Evolutionary conservation across 306 rosid genomes (phyloP), one percentile per base, ranked within the genome.

Genomic region (Ormosia emarginata): DNA sequence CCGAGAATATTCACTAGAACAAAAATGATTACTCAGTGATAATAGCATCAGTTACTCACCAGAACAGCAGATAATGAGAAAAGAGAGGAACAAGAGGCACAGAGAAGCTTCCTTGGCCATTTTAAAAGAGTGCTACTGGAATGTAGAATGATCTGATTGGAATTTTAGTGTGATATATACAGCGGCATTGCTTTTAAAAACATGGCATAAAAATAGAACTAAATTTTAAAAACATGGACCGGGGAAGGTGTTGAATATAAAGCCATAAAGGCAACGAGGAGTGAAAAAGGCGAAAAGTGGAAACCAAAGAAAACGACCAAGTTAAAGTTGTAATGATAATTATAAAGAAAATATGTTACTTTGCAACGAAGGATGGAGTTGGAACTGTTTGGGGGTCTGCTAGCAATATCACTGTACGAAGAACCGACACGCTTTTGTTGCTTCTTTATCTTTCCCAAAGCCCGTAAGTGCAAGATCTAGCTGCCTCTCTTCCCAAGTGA

Each of bases 81-180:
- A 83, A 83, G 88, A 92, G 49, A 93, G 43, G 83, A 86, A 76
- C 79, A 90, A 77, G 81, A 88, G 55, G 87, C 73, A 81, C 3
- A 83, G 67, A 44, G 88, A 84, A 85, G 92, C 56, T 90, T 77
- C 71, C 66, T 46, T 85, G 65, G 91, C 91, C 98, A 93, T 93
- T 62, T 17, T 75, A 75, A 76, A 43, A 77, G 64, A 40, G 74
- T 76, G 77, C 41, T 7, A 64, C 44, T 12, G 78, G 67, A 87
- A 81, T 73, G 78, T 61, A 55, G 83, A 82, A 49, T 83, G 86
- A n/a, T 0, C 71, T 46, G 17, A 68, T 33, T 63, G 85, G 74
- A 67, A 8, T 41, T 55, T 85, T 58, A 52, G 85, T 36, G 80
- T 41, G 88, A 81, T 70, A 82, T 80, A 71, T 57, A 55, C 36